Conservation (phyloP, 2,329 filamentous ascomycete species). For the Beauveria scarabaeidicola region DNA sequence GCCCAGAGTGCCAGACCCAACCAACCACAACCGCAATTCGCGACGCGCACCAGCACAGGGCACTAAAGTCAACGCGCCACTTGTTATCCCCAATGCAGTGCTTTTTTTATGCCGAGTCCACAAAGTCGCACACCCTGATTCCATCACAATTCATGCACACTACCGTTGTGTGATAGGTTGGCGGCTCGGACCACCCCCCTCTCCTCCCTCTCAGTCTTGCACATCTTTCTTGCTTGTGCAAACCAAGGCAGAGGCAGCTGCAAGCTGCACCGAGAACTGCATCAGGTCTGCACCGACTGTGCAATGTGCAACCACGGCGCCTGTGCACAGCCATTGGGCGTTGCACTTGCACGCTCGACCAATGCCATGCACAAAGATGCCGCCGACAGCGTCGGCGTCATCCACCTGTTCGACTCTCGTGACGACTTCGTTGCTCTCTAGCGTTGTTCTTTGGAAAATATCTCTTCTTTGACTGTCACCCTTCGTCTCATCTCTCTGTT, state of each 20-base stretch:
- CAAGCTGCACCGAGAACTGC: neutral
- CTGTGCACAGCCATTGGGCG: conserved; percentile 7
- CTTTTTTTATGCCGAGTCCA: conserved; percentile 10
- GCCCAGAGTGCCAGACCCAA: neutral
- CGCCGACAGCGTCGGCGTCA: neutral
- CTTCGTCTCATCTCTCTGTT: neutral
- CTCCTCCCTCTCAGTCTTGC: neutral
- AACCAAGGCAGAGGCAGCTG: neutral
- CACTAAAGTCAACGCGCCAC: too few species aligned
- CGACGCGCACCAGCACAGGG: conserved; percentile 2
- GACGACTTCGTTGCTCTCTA: conserved; percentile 3
- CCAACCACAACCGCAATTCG: neutral
- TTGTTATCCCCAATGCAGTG: neutral
- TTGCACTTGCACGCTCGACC: conserved; percentile 8
- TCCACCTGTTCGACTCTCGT: neutral
- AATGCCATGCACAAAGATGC: conserved; percentile 5
- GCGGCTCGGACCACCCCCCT: conserved; percentile 7
- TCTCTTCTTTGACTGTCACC: neutral
- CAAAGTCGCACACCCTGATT: neutral
- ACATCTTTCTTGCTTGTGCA: neutral
- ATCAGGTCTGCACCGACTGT: neutral
- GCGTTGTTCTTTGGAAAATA: neutral
- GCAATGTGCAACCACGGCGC: neutral
- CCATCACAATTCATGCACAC: conserved; percentile 10
- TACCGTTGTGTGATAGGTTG: conserved; percentile 7